Conservation (phyloP, 805 yeast species). For the Candida boidinii region DNA sequence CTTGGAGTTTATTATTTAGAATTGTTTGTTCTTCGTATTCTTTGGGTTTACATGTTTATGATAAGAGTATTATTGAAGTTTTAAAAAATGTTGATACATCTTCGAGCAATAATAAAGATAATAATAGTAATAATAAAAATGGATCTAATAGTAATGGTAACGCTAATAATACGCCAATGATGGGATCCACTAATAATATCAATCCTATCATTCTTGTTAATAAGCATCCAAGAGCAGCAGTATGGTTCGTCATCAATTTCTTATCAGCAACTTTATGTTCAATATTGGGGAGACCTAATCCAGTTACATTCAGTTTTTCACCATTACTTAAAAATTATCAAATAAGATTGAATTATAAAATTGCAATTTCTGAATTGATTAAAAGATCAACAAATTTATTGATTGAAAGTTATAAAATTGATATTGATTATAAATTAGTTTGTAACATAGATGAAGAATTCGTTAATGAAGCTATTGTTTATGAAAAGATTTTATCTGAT, state of each 20-base stretch:
- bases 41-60: slow-evolving; percentile 41
- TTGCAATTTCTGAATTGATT: slow-evolving; percentile 41
- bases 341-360: slow-evolving; percentile 29
- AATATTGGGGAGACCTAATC: slow-evolving; percentile 46
- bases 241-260: slow-evolving; percentile 43
- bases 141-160: no score
- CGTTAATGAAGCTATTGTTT: slow-evolving; percentile 30
- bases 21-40: slow-evolving; percentile 41
- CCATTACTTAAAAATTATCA: slow-evolving; percentile 24
- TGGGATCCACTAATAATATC: no score
- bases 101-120: no score
- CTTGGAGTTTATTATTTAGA: slow-evolving; percentile 44
- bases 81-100: no score
- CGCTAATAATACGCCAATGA: no score
- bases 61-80: slow-evolving; percentile 23
- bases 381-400: slow-evolving; percentile 39
- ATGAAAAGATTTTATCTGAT: slow-evolving; percentile 25
- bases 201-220: slow-evolving; percentile 21
- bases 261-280: slow-evolving; percentile 42
- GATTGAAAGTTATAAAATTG: slow-evolving; percentile 42
- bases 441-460: slow-evolving; percentile 31
- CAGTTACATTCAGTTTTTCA: slow-evolving; percentile 33
- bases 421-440: slow-evolving; percentile 33
- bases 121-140: no score
- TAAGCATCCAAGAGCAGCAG: slow-evolving; percentile 30